Base-by-base conservation (phyloP, 352 stramenopile species). In the Pythium angustatum region DNA sequence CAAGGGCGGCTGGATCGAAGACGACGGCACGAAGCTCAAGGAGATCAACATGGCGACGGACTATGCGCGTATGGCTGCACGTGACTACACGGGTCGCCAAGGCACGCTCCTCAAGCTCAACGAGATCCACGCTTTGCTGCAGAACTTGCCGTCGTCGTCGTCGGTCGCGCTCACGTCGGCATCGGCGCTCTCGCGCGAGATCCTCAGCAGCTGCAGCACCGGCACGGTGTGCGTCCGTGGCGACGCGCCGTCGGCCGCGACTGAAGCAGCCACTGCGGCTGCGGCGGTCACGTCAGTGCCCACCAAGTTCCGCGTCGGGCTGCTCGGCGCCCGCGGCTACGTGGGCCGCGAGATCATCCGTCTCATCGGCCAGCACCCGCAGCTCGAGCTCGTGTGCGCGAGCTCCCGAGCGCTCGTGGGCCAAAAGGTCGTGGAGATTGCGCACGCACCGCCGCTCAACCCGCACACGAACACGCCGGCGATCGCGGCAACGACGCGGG, bases 41-140 rank as follows among this genome's bases (percentile, higher is more conserved):
- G 71, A 78, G 26, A 91, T 97, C 62, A 76, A 87, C 66, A 94
- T 96, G 85, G 58, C 73, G 26, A 85, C 77, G 36, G 82, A 96
- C 71, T 96, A 93, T 63, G 78, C 73, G 62, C 58, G 51, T 30
- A 91, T 97, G 81, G 84, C 83, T 12, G 66, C 82, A 14, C 76
- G 75, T 17, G 87, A 96, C 77, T 97, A 96, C 74, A 93, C 83
- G 22, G 88, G 88, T 17, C 88, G 89, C 36, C 88, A 97, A 59
- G 89, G 89, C 50, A 97, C 89, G 55, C 78, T 96, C n/a, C 78
- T 97, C 55, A 96, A 97, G 78, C 77, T 97, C 17, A 96, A 95
- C 57, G 89, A 97, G 73, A 96, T 97, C 69, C 88, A 96, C 70
- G 73, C 76, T 31, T 76, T 97, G 21, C 71, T 96, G 41, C 74